phyloP scores from a whole-genome alignment of 768 basidiomycete genomes.

The Tulasnella sp. region DNA sequence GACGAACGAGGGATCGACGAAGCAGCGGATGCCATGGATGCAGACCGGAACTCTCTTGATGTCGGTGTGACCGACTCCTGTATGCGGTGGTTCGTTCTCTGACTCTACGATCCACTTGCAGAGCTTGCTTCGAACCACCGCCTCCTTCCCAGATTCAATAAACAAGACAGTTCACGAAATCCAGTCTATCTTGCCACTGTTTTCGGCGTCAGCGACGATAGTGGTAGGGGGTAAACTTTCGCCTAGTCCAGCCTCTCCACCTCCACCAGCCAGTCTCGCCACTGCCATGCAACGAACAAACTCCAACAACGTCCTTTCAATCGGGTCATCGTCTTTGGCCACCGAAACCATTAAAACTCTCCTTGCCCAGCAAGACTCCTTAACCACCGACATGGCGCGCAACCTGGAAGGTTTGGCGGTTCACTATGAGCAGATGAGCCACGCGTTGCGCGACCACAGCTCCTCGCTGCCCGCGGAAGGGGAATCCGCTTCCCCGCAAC shows the following conservation, averaged over 20 bases:
- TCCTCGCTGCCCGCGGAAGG: background rate
- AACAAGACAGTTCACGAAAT: conserved; percentile 59
- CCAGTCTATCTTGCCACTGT: conserved; percentile 53
- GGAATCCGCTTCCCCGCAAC: background rate
- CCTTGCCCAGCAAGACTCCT: conserved; percentile 59
- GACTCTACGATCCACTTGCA: conserved; percentile 40
- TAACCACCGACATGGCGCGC: conserved; percentile 68
- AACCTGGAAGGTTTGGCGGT: conserved; percentile 70
- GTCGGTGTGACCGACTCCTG: conserved; percentile 49
- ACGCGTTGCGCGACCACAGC: conserved; percentile 49
- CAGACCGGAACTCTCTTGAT: conserved; percentile 66
- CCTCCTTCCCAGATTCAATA: conserved; percentile 69
- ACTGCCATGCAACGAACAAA: conserved; percentile 10
- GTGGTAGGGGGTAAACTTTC: background rate
- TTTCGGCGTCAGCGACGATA: background rate
- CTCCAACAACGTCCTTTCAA: conserved; percentile 19
- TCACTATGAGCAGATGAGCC: conserved; percentile 79
- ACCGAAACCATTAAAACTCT: conserved; percentile 52
- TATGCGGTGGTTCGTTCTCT: background rate
- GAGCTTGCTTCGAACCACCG: conserved; percentile 65
- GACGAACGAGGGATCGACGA: conserved; percentile 83
- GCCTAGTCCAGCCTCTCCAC: conserved; percentile 38
- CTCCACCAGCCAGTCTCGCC: conserved; percentile 16
- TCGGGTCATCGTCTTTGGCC: background rate
- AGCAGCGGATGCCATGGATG: conserved; percentile 70